A percentile compares a stretch with the other conserved stretches of the same genome.
Conservation (phyloP, 257 asterid species). For the Solanum habrochaites region DNA sequence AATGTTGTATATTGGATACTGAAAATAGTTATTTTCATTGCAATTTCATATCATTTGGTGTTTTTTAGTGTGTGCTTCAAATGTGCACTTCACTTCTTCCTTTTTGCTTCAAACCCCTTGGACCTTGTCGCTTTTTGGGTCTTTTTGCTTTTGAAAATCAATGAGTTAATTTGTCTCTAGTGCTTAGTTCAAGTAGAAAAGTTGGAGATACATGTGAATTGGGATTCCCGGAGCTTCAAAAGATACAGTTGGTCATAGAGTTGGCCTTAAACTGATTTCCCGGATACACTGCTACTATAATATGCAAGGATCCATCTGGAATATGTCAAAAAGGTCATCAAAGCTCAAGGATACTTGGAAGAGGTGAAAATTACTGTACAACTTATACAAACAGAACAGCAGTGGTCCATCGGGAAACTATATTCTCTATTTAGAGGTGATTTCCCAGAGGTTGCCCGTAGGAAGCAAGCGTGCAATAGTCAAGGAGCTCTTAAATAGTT, state of each 20-base stretch:
- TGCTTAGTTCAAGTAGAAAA: background rate
- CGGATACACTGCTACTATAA: background rate
- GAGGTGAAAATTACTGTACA: background rate
- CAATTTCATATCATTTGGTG: background rate
- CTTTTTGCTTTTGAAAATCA: background rate
- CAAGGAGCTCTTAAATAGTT: background rate
- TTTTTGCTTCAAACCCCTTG: background rate
- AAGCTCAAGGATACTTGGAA: background rate
- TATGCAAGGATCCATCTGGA: background rate
- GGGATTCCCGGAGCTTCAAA: background rate
- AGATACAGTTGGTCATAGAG: background rate
- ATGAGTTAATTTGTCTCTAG: background rate
- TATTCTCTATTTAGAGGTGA: background rate
- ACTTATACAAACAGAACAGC: background rate
- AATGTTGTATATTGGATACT: background rate
- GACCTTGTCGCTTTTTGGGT: background rate
- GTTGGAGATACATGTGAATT: background rate
- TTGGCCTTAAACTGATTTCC: background rate
- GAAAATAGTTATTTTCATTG: background rate
- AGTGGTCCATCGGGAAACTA: background rate
- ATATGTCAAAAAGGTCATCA: background rate
- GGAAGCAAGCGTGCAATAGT: background rate
- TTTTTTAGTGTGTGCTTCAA: background rate
- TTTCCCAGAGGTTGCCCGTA: background rate
- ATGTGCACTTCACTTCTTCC: background rate